These are phyloP conservation scores for Eragrostis curvula DNA, from an alignment of 176 grass and related monocot genomes.

Conservation along the genomic window DNA sequence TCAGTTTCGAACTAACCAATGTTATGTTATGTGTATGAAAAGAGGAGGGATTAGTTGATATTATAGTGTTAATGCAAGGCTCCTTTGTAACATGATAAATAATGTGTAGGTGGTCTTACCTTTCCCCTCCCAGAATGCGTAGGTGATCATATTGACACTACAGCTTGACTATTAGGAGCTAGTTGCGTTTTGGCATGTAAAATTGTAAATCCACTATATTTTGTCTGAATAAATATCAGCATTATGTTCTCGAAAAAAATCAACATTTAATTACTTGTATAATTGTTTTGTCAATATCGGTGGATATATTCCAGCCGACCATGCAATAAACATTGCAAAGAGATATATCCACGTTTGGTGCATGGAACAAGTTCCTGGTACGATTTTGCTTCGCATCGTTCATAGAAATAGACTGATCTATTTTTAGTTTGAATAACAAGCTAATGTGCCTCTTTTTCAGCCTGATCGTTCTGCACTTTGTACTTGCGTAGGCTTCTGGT, in stretches of 20 bases:
- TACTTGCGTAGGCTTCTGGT: conserved; percentile 25
- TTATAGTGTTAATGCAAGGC: conserved; percentile 20
- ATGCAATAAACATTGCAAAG: too few relatives aligned
- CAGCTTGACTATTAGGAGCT: not conserved
- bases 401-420: conserved; percentile 25
- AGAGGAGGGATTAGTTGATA: not conserved
- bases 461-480: conserved; percentile 1
- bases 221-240: conserved; percentile 21
- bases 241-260: too few relatives aligned
- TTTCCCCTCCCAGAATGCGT: not conserved
- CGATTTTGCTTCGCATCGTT: too few relatives aligned
- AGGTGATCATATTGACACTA: conserved; percentile 8
- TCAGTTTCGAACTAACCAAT: not conserved
- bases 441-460: conserved; percentile 37
- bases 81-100: conserved; percentile 32
- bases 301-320: too few relatives aligned
- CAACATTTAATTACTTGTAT: not conserved
- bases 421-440: conserved; percentile 40
- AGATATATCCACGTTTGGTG: too few relatives aligned
- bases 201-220: not conserved
- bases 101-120: not conserved
- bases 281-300: conserved; percentile 26
- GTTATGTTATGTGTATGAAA: not conserved
- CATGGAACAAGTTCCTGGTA: too few relatives aligned
- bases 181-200: conserved; percentile 20